Percentiles rank a stretch among this genome's conserved stretches.
These are phyloP conservation scores for Arthrobotrys megalospora DNA, from an alignment of 2,329 filamentous ascomycete genomes.

Conservation along the genomic window DNA sequence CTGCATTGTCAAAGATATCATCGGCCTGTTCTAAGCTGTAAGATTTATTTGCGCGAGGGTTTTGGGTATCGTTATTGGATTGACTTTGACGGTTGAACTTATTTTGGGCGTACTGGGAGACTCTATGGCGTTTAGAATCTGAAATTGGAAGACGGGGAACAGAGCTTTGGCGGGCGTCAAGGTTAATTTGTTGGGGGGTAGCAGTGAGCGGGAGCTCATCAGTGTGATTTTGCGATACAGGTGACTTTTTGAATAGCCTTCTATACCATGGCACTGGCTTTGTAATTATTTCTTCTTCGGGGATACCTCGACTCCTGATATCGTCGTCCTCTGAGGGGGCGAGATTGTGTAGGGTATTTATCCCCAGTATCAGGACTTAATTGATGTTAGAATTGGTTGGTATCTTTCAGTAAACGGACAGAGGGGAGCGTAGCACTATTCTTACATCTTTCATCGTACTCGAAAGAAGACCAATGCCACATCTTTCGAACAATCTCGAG, in stretches of 20 bases:
- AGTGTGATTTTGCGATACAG: not conserved
- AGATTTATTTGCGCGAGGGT: conserved; percentile 44
- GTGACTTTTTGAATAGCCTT: conserved; percentile 19
- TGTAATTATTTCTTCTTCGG: conserved; percentile 4
- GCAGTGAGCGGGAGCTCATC: conserved; percentile 42
- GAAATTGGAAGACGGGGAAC: conserved; percentile 44
- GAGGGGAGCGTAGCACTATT: not conserved
- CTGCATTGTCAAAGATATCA: conserved; percentile 52
- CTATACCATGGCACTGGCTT: conserved; percentile 32
- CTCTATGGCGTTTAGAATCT: conserved; percentile 53
- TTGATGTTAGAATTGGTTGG: not conserved
- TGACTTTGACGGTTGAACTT: conserved; percentile 48
- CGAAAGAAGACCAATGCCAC: conserved; percentile 60
- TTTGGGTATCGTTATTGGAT: conserved; percentile 6
- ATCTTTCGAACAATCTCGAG: conserved; percentile 58
- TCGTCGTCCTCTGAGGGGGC: conserved; percentile 24
- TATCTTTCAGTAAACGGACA: not conserved
- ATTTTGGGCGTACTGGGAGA: conserved; percentile 54
- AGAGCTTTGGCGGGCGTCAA: conserved; percentile 38
- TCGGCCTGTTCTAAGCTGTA: conserved; percentile 44
- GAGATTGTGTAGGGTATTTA: conserved; percentile 53
- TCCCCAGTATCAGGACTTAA: conserved; percentile 43
- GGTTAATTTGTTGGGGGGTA: conserved; percentile 3
- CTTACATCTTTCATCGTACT: conserved; percentile 58
- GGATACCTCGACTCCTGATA: not conserved